Evolutionary conservation across 1,139 yeast species (phyloP), one percentile per base, ranked within the genome.

Genomic region (Groenewaldozyma sp.): DNA sequence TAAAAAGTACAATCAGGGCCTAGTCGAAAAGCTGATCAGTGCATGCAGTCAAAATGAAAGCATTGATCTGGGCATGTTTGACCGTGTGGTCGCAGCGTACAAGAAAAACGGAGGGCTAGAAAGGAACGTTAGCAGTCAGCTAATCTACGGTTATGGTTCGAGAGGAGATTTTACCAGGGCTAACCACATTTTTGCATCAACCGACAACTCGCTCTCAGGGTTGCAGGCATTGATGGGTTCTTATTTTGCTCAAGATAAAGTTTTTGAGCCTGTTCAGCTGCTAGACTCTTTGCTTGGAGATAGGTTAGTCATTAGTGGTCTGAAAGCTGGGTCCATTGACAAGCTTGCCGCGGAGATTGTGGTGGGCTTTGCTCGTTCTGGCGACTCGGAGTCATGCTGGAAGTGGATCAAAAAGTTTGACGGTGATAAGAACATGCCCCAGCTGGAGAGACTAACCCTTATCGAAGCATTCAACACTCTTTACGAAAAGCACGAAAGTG

Each of bases 191-290:
- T 46, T 49, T 24, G 13, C 14, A 7, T 5, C 10, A 44, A 28
- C 37, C 37, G 26, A 34, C 14, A 20, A 13, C 6, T 19, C 28
- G 16, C 14, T 36, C 16, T 41, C 37, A 3, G 45, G 55, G n/a
- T 55, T 58, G 36, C 42, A 52, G 7, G 55, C 59, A n/a, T 46
- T 63, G 39, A 44, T 61, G n/a, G 50, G 49, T 13, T 59, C 63
- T 3, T 59, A 51, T 35, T 58, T 60, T 37, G 44, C 43, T n/a
- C 38, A 49, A 24, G 51, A 50, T 13, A 49, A 52, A 31, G 43
- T 53, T 3, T 52, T 42, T 13, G 49, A 43, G 4, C 66, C 59
- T 9, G 44, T 59, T 2, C 36, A 40, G 22, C 54, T 63, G 33
- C 47, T 60, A 32, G 49, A 58, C 24, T 44, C 45, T 33, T 26